These are phyloP conservation scores for Atalantia buxifolia DNA, from an alignment of 345 rosid genomes.

Conservation along the genomic window DNA sequence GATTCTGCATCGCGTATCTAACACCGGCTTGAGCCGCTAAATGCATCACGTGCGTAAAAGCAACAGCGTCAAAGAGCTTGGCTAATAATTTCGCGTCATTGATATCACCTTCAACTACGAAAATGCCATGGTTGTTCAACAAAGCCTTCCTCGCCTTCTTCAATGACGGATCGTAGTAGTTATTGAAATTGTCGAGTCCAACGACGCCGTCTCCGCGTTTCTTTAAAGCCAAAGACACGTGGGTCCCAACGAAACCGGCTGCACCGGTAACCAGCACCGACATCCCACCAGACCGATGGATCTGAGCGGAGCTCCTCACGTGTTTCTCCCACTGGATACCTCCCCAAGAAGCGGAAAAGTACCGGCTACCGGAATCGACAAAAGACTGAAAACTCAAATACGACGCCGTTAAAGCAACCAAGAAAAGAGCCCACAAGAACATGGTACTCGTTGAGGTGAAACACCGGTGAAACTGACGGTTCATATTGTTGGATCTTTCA, in stretches of 20 bases:
- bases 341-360: slow-evolving; percentile 59
- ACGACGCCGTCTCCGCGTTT: slow-evolving; percentile 84
- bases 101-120: slow-evolving; percentile 64
- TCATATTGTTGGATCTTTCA: slow-evolving; percentile 43
- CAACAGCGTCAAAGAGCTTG: slow-evolving; percentile 70
- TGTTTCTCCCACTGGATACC: slow-evolving; percentile 82
- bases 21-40: slow-evolving; percentile 93
- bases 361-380: slow-evolving; percentile 70
- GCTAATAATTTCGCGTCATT: slow-evolving; percentile 56
- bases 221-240: slow-evolving; percentile 56
- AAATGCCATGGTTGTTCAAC: slow-evolving; percentile 39
- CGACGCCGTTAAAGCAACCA: slow-evolving; percentile 86
- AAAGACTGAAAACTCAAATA: slow-evolving; percentile 77
- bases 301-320: slow-evolving; percentile 60
- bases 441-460: slow-evolving; percentile 82
- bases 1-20: slow-evolving; percentile 76
- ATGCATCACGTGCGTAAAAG: slow-evolving; percentile 85
- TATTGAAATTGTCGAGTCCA: slow-evolving; percentile 71
- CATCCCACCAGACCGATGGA: slow-evolving; percentile 61
- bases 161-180: slow-evolving; percentile 70
- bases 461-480: slow-evolving; percentile 78
- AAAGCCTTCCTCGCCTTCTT: slow-evolving; percentile 49
- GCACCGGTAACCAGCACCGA: slow-evolving; percentile 83
- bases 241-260: slow-evolving; percentile 76
- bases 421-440: slow-evolving; percentile 89